Conservation (phyloP, 257 asterid species). For the Solanum virginianum region DNA sequence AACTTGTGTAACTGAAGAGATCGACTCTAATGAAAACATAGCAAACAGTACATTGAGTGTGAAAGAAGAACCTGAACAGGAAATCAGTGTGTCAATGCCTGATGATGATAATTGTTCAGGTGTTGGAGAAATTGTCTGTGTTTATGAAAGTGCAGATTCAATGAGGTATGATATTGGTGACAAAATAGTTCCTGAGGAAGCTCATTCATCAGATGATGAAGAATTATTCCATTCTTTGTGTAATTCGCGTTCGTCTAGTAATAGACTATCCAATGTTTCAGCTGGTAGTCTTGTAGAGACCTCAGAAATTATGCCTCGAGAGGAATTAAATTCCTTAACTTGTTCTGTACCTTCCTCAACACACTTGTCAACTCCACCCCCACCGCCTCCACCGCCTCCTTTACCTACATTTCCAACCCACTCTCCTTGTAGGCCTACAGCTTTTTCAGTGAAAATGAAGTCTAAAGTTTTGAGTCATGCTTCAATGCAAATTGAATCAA, state of each 20-base stretch:
- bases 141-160: slow-evolving; percentile 31
- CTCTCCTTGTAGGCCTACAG: not conserved
- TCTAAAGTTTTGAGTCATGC: slow-evolving; percentile 6
- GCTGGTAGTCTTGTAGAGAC: slow-evolving; percentile 25
- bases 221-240: slow-evolving; percentile 73
- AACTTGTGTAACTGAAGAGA: slow-evolving; percentile 7
- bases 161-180: slow-evolving; percentile 9
- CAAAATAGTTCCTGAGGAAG: slow-evolving; percentile 10
- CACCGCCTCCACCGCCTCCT: slow-evolving; percentile 12
- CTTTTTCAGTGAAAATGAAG: slow-evolving; percentile 2
- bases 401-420: not conserved
- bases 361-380: slow-evolving; percentile 2
- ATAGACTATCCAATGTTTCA: slow-evolving; percentile 56
- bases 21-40: slow-evolving; percentile 2
- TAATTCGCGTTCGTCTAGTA: slow-evolving; percentile 44
- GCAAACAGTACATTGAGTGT: slow-evolving; percentile 4
- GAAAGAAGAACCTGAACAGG: slow-evolving; percentile 15
- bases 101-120: slow-evolving; percentile 13
- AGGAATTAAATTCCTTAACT: slow-evolving; percentile 8
- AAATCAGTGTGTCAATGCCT: slow-evolving; percentile 7
- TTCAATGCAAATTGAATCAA: slow-evolving; percentile 10
- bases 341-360: not conserved
- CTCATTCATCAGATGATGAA: slow-evolving; percentile 40
- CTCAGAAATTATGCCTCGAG: slow-evolving; percentile 17
- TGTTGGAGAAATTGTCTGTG: slow-evolving; percentile 34